These are phyloP conservation scores for Rhexocercosporidium sp. DNA, from an alignment of 2,329 filamentous ascomycete species.

Conservation along the genomic window DNA sequence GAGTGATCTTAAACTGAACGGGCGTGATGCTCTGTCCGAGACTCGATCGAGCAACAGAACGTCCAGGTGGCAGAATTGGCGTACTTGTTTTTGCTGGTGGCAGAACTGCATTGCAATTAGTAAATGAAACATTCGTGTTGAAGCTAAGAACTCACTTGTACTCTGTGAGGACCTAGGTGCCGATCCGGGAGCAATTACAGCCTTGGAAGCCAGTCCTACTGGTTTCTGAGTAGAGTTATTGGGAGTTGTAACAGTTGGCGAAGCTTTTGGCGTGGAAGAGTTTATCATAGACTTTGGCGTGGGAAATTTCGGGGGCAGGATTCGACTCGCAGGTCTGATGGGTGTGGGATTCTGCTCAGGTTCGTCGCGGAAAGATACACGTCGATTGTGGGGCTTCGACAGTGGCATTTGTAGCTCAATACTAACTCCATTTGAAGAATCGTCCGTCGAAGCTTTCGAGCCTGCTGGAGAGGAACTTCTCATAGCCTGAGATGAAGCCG, in stretches of 20 bases:
- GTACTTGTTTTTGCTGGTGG: slow-evolving; percentile 8
- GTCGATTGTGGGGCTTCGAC: slow-evolving; percentile 22
- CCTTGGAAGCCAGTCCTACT: background rate
- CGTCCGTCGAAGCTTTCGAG: slow-evolving; percentile 21
- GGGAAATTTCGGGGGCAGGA: slow-evolving; percentile 16
- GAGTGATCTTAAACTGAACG: background rate
- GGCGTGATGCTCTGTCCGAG: slow-evolving; percentile 19
- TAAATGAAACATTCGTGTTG: background rate
- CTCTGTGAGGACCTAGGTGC: slow-evolving; percentile 1
- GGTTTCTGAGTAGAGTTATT: slow-evolving; percentile 6
- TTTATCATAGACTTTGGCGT: slow-evolving; percentile 9
- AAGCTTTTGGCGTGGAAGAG: background rate
- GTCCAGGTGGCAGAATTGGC: slow-evolving; percentile 22
- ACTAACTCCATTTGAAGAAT: slow-evolving; percentile 24
- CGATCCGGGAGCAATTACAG: background rate
- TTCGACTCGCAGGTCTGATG: slow-evolving; percentile 14
- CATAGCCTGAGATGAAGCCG: slow-evolving; percentile 28
- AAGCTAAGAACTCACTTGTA: slow-evolving; percentile 8
- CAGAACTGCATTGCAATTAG: background rate
- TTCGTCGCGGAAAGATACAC: slow-evolving; percentile 31
- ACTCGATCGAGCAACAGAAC: slow-evolving; percentile 9
- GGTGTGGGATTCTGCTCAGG: slow-evolving; percentile 6
- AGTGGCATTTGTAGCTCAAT: slow-evolving; percentile 34
- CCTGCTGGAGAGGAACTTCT: slow-evolving; percentile 32
- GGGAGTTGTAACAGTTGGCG: background rate